phyloP scores from a whole-genome alignment of 2,329 filamentous ascomycete species.

The Fusarium virguliforme region DNA sequence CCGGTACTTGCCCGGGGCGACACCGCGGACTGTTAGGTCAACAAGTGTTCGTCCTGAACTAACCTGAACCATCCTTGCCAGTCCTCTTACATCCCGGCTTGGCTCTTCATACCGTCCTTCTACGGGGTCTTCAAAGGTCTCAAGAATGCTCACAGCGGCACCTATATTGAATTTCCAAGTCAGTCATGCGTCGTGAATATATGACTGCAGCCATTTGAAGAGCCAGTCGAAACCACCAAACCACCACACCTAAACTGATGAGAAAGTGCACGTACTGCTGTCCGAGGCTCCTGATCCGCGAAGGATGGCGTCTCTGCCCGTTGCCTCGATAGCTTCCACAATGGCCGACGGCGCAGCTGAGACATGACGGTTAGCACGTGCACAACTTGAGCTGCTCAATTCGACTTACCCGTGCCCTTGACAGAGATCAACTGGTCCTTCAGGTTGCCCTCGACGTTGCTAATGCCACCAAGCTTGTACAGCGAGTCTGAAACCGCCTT shows the following conservation, averaged over 20 bases:
- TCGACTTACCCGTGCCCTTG: conserved; percentile 80
- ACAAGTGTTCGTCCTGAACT: conserved; percentile 83
- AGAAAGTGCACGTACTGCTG: conserved; percentile 76
- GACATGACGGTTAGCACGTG: conserved; percentile 29
- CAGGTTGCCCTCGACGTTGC: conserved; percentile 86
- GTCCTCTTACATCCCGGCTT: conserved; percentile 79
- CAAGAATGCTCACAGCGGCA: conserved; percentile 94
- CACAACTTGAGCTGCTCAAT: conserved; percentile 14
- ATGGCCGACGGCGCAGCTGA: conserved; percentile 88
- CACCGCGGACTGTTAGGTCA: conserved; percentile 88
- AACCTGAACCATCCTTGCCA: conserved; percentile 95
- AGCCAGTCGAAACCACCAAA: neutral
- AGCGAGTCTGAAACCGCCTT: conserved; percentile 87
- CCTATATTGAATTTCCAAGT: conserved; percentile 60
- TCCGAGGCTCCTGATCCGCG: conserved; percentile 89
- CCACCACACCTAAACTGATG: neutral
- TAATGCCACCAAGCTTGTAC: conserved; percentile 83
- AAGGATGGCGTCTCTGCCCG: conserved; percentile 93
- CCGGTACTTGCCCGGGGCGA: conserved; percentile 85
- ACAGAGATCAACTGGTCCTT: conserved; percentile 87
- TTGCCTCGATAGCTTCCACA: conserved; percentile 88
- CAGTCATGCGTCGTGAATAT: conserved; percentile 14
- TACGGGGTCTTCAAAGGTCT: conserved; percentile 79
- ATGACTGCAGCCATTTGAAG: neutral
- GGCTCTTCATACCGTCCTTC: conserved; percentile 61